Percentiles rank a stretch among this genome's conserved stretches.
phyloP scores from a whole-genome alignment of 345 rosid genomes.

The Streptanthus diversifolius region DNA sequence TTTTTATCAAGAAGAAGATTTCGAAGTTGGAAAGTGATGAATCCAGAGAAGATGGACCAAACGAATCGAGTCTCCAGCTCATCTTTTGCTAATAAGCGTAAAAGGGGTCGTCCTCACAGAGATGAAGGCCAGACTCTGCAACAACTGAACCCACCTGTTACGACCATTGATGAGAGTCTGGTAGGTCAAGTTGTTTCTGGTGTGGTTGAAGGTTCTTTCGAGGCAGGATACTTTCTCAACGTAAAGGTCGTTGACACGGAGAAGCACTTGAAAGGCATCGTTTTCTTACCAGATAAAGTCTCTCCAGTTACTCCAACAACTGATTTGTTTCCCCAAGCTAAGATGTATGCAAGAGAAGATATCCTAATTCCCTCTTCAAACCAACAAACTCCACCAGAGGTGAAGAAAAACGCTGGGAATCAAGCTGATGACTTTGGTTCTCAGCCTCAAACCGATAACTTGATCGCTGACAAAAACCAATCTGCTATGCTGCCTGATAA shows the following conservation, averaged over 20 bases:
- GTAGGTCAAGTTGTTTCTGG: slow-evolving; percentile 65
- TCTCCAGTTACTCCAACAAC: slow-evolving; percentile 51
- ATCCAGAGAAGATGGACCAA: slow-evolving; percentile 36
- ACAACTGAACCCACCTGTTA: slow-evolving; percentile 22
- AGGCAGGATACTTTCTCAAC: slow-evolving; percentile 63
- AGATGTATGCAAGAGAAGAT: slow-evolving; percentile 51
- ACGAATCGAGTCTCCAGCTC: slow-evolving; percentile 35
- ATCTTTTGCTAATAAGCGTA: slow-evolving; percentile 41
- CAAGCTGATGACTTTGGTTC: slow-evolving; percentile 19
- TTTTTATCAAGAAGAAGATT: slow-evolving; percentile 17
- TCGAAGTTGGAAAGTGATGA: background rate
- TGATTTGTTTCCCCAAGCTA: slow-evolving; percentile 70
- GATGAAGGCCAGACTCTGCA: slow-evolving; percentile 37
- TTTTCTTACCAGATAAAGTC: slow-evolving; percentile 52
- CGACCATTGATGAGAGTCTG: slow-evolving; percentile 34
- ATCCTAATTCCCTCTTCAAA: slow-evolving; percentile 39
- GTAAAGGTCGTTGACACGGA: slow-evolving; percentile 54
- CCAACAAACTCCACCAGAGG: slow-evolving; percentile 18
- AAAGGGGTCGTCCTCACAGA: slow-evolving; percentile 60
- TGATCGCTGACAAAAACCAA: slow-evolving; percentile 31
- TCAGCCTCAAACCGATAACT: slow-evolving; percentile 21
- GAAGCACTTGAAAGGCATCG: slow-evolving; percentile 56
- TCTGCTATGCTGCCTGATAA: slow-evolving; percentile 28
- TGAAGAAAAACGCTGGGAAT: slow-evolving; percentile 28
- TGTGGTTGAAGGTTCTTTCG: slow-evolving; percentile 70